Conservation (phyloP, 495 filamentous ascomycete species). For the Emericellopsis terricola region DNA sequence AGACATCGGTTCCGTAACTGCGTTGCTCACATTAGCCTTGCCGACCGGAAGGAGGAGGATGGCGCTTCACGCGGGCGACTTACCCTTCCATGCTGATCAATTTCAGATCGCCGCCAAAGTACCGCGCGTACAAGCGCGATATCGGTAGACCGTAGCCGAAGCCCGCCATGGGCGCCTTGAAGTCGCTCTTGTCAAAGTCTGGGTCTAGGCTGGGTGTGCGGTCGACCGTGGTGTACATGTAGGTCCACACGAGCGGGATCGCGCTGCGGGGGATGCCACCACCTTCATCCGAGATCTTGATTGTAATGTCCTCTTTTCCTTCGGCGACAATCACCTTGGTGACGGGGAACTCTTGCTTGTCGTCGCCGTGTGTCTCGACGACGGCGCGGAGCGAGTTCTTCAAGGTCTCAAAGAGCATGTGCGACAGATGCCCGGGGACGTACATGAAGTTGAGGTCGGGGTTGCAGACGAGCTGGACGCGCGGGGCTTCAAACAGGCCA, state of each 20-base stretch:
- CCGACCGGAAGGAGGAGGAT: not conserved
- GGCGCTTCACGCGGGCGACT: constrained; percentile 14
- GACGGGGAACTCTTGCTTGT: constrained; percentile 87
- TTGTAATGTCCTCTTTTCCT: constrained; percentile 95
- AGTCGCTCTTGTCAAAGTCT: constrained; percentile 97
- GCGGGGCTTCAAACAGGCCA: constrained; percentile 90
- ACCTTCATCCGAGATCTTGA: constrained; percentile 93
- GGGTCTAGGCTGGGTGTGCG: constrained; percentile 87
- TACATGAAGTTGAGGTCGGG: constrained; percentile 96
- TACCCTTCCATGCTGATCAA: constrained; percentile 99
- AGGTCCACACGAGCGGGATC: constrained; percentile 96
- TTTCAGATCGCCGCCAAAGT: constrained; percentile 94
- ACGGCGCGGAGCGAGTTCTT: constrained; percentile 96
- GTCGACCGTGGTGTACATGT: constrained; percentile 99
- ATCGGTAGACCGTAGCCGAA: constrained; percentile 95
- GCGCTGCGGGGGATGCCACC: constrained; percentile 82
- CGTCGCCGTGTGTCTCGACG: constrained; percentile 86
- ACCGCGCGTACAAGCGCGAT: constrained; percentile 80
- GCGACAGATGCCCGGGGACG: constrained; percentile 88
- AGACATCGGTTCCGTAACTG: constrained; percentile 96
- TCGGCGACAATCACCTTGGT: constrained; percentile 96
- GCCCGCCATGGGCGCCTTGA: constrained; percentile 98
- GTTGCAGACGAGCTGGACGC: constrained; percentile 89
- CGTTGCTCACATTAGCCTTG: constrained; percentile 5
- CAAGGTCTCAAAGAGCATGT: constrained; percentile 98